Percentiles rank a stretch among this genome's conserved stretches.
These are phyloP conservation scores for Amphibolis antarctica DNA, from an alignment of 106 monocot species.

Conservation along the genomic window DNA sequence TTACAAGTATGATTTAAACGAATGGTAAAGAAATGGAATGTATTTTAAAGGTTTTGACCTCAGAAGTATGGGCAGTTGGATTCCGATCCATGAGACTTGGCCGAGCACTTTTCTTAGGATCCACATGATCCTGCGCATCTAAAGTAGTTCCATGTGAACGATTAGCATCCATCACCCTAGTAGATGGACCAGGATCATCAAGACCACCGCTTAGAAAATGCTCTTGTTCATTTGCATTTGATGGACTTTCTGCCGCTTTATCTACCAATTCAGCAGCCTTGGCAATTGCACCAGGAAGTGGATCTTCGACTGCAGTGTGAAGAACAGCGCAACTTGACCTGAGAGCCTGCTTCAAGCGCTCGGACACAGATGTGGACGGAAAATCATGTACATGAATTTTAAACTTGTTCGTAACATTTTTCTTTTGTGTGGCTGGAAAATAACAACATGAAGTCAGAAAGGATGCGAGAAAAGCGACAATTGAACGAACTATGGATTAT, in stretches of 20 bases:
- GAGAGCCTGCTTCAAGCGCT: conserved; percentile 19
- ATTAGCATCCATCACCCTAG: neutral
- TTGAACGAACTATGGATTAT: too few relatives aligned
- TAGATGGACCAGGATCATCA: conserved; percentile 1
- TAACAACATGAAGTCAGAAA: neutral
- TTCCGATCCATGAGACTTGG: conserved; percentile 38
- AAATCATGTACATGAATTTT: neutral
- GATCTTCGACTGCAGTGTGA: conserved; percentile 34
- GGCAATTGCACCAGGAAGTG: conserved; percentile 22
- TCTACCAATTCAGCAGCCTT: conserved; percentile 16
- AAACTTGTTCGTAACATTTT: neutral
- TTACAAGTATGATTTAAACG: too few relatives aligned
- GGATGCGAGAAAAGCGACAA: too few relatives aligned
- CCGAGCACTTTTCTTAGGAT: neutral
- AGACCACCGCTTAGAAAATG: neutral
- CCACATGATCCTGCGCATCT: neutral
- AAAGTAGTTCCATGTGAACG: neutral
- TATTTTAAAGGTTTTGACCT: conserved; percentile 20
- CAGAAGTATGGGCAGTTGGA: conserved; percentile 37
- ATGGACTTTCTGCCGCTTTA: neutral
- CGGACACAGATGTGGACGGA: conserved; percentile 14
- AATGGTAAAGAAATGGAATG: neutral
- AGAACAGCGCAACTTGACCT: conserved; percentile 21
- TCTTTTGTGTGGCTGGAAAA: neutral
- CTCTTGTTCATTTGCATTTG: conserved; percentile 6